Percentiles rank a stretch among this genome's conserved stretches.
Conservation (phyloP, 441 rosid genomes). For the Arabidopsis hybrid region DNA sequence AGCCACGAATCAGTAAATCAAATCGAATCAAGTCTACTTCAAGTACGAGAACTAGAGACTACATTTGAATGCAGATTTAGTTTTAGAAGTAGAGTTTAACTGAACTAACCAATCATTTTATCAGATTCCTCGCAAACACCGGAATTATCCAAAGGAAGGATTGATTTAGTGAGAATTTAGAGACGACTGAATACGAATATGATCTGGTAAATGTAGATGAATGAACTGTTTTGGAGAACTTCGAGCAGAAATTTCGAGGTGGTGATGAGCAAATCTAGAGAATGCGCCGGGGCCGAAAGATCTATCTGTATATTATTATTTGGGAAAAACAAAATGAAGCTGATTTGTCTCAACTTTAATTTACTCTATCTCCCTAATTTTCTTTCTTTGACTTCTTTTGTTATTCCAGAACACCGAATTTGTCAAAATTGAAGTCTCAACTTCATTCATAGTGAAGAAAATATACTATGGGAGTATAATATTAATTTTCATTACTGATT, state of each 20-base stretch:
- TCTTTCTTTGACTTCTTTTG: background rate
- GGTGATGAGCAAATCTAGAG: conserved; percentile 16
- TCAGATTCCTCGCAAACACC: background rate
- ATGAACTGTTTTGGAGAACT: conserved; percentile 23
- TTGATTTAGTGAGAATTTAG: background rate
- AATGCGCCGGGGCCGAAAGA: conserved; percentile 22
- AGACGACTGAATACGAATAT: background rate
- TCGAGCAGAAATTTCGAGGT: background rate
- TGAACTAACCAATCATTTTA: conserved; percentile 24
- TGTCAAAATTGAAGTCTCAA: conserved; percentile 11
- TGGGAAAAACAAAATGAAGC: background rate
- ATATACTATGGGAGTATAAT: too few species aligned
- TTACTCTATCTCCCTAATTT: conserved; percentile 3
- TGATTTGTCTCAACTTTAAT: conserved; percentile 24
- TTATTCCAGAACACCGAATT: background rate
- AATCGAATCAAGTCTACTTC: conserved; percentile 17
- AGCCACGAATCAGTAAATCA: conserved; percentile 2
- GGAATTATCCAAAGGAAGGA: background rate
- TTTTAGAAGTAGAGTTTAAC: background rate
- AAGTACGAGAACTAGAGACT: background rate
- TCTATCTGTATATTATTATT: conserved; percentile 13
- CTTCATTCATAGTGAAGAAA: background rate
- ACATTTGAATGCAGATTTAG: conserved; percentile 9
- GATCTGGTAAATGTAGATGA: conserved; percentile 21
- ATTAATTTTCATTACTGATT: too few species aligned